Evolutionary conservation across 768 basidiomycete genomes (phyloP), one percentile per base, ranked within the genome.

Genomic region (Solioccasus polychromus): DNA sequence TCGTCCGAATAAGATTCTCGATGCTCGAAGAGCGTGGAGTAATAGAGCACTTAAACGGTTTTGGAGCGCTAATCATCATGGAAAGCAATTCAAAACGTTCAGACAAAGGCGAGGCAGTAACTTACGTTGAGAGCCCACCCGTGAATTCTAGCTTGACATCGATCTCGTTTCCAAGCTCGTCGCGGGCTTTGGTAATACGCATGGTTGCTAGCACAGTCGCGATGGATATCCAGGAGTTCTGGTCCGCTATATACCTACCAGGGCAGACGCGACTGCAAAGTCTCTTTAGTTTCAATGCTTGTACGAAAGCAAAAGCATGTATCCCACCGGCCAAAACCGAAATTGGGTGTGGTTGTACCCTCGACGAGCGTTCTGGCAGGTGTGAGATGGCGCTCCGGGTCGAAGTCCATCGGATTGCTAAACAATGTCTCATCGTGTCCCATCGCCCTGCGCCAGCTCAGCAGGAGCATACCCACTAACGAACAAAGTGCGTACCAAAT

Each of bases 401-500:
- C 47, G 31, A 65, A 63, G 4, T 47, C 63, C 1, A 58, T 58
- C 1, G 40, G 45, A 6, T 63, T 58, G 2, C 23, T 19, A 9
- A 49, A 55, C 9, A 7, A 25, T 5, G 35, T 39, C 24, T 62
- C 58, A 4, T 63, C 58, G 20, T 51, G 44, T 7, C 51, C 30
- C n/a, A 63, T 65, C 9, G 53, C 63, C 62, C 62, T 60, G 18
- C 31, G 15, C 17, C n/a, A n/a, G n/a, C n/a, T n/a, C n/a, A n/a
- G n/a, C n/a, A n/a, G n/a, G n/a, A n/a, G n/a, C n/a, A n/a, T n/a
- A n/a, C n/a, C n/a, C n/a, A n/a, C n/a, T n/a, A n/a, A n/a, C n/a
- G n/a, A n/a, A n/a, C n/a, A n/a, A n/a, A n/a, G n/a, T n/a, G n/a
- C 15, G 10, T 45, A 67, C 71, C 69, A 72, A 18, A 61, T 52